Evolutionary conservation across 2,329 filamentous ascomycete genomes (phyloP), one percentile per base, ranked within the genome.

Genomic region (Hirsutella minnesotensis): DNA sequence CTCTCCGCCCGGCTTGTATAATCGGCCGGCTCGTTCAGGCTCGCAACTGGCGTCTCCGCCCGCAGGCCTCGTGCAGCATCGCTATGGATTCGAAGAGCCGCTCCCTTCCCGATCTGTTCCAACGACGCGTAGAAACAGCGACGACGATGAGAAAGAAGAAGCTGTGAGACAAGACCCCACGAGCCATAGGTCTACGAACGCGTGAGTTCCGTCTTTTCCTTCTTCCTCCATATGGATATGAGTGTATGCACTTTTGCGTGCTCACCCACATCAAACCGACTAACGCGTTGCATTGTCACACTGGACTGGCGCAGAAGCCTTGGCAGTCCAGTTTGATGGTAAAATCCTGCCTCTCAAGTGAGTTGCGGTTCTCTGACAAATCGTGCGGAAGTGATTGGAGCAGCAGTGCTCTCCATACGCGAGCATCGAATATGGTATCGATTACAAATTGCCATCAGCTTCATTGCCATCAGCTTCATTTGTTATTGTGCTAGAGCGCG

Each of bases 101-200:
- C 67, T 86, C 39, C 83, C 86, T 15, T 90, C 87, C 12, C 83
- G 87, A 52, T 95, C 90, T 21, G 81, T 94, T 40, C 88, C 89
- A 38, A 81, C 77, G 24, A 92, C 89, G 47, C 78, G 89, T 50
- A 83, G 89, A 51, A 94, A 94, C 59, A 96, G 90, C 42, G 85
- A 95, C 58, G 84, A 90, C 51, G 85, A 90, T 52, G 86, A 94
- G 55, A 88, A 90, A 56, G 83, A 88, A 56, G 79, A 83, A 52
- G 77, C 81, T 49, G 76, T 83, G 55, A 71, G 79, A 49, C 73
- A 82, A 59, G 73, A 82, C 53, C 72, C 77, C n/a, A 79, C 80
- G 30, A 81, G 81, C 53, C 83, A 85, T 56, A 75, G 85, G 44
- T 78, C 83, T 39, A 80, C 77, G 40, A 84, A 86, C 60, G 78